phyloP scores from a whole-genome alignment of 2,329 filamentous ascomycete genomes.

The Diaporthe australafricana region DNA sequence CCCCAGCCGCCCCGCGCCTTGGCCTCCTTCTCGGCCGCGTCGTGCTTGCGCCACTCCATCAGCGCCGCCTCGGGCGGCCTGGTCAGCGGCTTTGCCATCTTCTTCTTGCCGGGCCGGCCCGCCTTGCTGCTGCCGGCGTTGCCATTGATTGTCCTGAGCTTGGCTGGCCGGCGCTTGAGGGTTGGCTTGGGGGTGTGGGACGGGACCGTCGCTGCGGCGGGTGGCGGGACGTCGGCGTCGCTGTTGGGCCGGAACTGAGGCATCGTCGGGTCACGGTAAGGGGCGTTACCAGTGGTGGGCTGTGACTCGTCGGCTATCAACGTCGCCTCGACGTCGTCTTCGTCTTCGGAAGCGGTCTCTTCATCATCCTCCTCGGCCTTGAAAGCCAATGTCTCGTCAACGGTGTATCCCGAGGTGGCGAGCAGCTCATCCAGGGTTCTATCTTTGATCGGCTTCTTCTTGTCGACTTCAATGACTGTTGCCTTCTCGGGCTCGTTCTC shows the following conservation, averaged over 20 bases:
- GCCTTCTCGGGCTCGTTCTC: constrained; percentile 42
- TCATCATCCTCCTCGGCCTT: constrained; percentile 24
- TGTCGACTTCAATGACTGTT: constrained; percentile 28
- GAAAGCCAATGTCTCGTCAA: constrained; percentile 45
- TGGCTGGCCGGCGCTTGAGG: constrained; percentile 9
- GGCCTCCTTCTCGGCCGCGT: constrained; percentile 76
- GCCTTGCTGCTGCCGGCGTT: constrained; percentile 41
- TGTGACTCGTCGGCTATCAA: constrained; percentile 30
- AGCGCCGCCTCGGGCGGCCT: constrained; percentile 49
- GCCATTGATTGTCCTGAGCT: constrained; percentile 31
- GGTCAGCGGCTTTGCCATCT: constrained; percentile 38
- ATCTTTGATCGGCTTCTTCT: constrained; percentile 43
- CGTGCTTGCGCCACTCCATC: constrained; percentile 65
- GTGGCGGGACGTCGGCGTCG: constrained; percentile 40
- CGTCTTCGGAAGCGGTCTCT: constrained; percentile 36
- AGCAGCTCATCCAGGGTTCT: constrained; percentile 55
- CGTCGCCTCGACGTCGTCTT: constrained; percentile 27
- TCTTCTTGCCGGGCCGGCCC: constrained; percentile 41
- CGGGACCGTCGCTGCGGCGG: background rate
- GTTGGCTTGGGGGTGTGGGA: constrained; percentile 15
- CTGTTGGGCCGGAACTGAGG: constrained; percentile 76
- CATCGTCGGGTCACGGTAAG: constrained; percentile 70
- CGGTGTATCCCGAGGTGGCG: constrained; percentile 56
- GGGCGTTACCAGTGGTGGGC: constrained; percentile 39
- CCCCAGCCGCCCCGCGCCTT: constrained; percentile 81